Percentiles rank a stretch among this genome's conserved stretches.
Conservation (phyloP, 208 protist species). For the Wallacemonas sp. region DNA sequence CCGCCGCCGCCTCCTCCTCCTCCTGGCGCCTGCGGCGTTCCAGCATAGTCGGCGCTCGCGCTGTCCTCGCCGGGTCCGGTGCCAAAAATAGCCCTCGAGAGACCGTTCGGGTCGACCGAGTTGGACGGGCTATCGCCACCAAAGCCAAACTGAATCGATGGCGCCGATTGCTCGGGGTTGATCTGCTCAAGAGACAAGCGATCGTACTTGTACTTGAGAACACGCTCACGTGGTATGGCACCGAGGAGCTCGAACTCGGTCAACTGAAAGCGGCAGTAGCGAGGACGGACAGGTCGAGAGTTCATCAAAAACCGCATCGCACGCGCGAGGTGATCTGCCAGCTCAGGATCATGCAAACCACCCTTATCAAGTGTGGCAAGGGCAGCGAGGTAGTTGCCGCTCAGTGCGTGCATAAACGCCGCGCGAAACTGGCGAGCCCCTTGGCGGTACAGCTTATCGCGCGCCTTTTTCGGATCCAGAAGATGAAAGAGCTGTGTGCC, state of each 20-base stretch:
- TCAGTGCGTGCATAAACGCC: slow-evolving; percentile 24
- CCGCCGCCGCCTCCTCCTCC: no score
- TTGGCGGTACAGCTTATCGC: background rate
- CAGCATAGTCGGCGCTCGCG: background rate
- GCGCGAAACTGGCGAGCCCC: slow-evolving; percentile 17
- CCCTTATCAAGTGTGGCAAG: slow-evolving; percentile 17
- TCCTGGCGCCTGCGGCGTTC: no score
- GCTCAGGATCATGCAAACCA: slow-evolving; percentile 21
- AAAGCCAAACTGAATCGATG: slow-evolving; percentile 28
- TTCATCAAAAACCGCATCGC: slow-evolving; percentile 14
- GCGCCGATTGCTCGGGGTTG: background rate
- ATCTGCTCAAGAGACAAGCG: slow-evolving; percentile 19
- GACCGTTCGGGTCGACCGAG: slow-evolving; percentile 1
- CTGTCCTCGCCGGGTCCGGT: background rate
- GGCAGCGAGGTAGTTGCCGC: slow-evolving; percentile 10
- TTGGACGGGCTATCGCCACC: slow-evolving; percentile 9
- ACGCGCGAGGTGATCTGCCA: slow-evolving; percentile 8
- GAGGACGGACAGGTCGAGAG: slow-evolving; percentile 24
- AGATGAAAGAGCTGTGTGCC: slow-evolving; percentile 35
- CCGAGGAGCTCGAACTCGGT: slow-evolving; percentile 41
- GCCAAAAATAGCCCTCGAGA: slow-evolving; percentile 14
- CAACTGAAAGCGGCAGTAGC: slow-evolving; percentile 58
- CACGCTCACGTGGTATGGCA: background rate
- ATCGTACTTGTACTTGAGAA: slow-evolving; percentile 22
- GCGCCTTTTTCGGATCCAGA: slow-evolving; percentile 17